phyloP scores from a whole-genome alignment of 2,329 filamentous ascomycete species.

The Whalleya microplaca region DNA sequence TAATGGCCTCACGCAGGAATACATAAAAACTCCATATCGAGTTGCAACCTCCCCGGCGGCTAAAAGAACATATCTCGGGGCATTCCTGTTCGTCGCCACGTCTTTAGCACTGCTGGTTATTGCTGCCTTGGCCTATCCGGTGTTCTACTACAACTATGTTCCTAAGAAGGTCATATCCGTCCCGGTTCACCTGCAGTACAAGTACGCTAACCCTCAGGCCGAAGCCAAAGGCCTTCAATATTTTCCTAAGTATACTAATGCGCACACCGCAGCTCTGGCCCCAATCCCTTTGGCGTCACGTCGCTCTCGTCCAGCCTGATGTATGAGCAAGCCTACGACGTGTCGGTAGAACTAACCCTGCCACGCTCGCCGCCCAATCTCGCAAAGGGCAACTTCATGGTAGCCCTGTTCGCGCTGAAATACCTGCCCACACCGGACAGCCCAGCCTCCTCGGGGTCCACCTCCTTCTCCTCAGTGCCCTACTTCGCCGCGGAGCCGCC shows the following conservation, averaged over 20 bases:
- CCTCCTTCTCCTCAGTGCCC: too few species aligned
- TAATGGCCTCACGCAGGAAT: slow-evolving; percentile 25
- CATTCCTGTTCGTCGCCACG: slow-evolving; percentile 47
- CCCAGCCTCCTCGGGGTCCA: slow-evolving; percentile 25
- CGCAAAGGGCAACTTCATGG: slow-evolving; percentile 90
- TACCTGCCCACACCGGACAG: slow-evolving; percentile 45
- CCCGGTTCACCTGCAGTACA: slow-evolving; percentile 62
- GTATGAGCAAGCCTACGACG: slow-evolving; percentile 80
- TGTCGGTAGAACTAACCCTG: slow-evolving; percentile 73
- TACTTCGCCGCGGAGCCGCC: slow-evolving; percentile 2
- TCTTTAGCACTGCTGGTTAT: slow-evolving; percentile 51
- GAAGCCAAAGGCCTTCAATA: background rate
- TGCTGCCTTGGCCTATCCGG: slow-evolving; percentile 52
- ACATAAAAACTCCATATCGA: slow-evolving; percentile 36
- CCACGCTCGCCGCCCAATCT: slow-evolving; percentile 79
- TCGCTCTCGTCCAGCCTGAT: slow-evolving; percentile 60
- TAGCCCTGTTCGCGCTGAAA: slow-evolving; percentile 73
- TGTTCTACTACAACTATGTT: slow-evolving; percentile 61
- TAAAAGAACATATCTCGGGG: slow-evolving; percentile 54
- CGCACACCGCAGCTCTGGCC: slow-evolving; percentile 44
- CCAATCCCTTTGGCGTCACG: slow-evolving; percentile 57
- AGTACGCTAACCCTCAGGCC: slow-evolving; percentile 44
- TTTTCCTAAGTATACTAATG: background rate
- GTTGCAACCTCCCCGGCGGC: slow-evolving; percentile 54
- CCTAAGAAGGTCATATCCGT: slow-evolving; percentile 57